Percentiles rank a stretch among this genome's conserved stretches.
These are phyloP conservation scores for Globisporangium paddicum DNA, from an alignment of 352 stramenopile genomes.

Conservation along the genomic window DNA sequence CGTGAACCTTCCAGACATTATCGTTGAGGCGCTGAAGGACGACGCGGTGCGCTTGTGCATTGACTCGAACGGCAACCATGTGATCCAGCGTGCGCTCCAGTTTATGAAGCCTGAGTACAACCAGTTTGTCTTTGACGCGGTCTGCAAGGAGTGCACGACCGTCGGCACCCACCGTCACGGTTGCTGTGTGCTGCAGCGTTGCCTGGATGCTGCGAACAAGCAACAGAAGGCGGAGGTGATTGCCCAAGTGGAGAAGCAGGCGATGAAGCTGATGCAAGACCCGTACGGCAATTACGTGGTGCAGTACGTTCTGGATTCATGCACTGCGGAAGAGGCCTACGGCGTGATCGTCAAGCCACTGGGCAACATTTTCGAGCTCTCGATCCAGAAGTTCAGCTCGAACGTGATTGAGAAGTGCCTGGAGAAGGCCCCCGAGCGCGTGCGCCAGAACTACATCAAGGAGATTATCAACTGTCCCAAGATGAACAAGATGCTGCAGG, in stretches of 20 bases:
- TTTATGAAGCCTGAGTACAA: slow-evolving; percentile 93
- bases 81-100: slow-evolving; percentile 96
- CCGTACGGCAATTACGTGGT: slow-evolving; percentile 92
- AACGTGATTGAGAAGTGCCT: slow-evolving; percentile 99
- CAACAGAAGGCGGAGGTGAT: slow-evolving; percentile 89
- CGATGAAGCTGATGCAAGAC: slow-evolving; percentile 95
- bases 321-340: slow-evolving; percentile 73
- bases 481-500: slow-evolving; percentile 94
- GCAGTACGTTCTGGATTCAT: slow-evolving; percentile 90
- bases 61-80: slow-evolving; percentile 97
- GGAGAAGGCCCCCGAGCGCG: slow-evolving; percentile 85
- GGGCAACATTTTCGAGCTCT: slow-evolving; percentile 93
- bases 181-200: slow-evolving; percentile 97
- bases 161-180: slow-evolving; percentile 96
- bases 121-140: slow-evolving; percentile 97
- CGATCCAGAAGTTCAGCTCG: slow-evolving; percentile 98
- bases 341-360: slow-evolving; percentile 80
- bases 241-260: slow-evolving; percentile 93
- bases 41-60: slow-evolving; percentile 95
- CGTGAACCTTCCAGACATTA: slow-evolving; percentile 80
- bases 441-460: slow-evolving; percentile 71
- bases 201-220: slow-evolving; percentile 90
- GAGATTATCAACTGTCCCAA: slow-evolving; percentile 74
- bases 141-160: slow-evolving; percentile 93
- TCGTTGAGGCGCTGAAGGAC: slow-evolving; percentile 93